Base-by-base conservation (phyloP, 768 basidiomycete species). In the Kwoniella sp. region DNA sequence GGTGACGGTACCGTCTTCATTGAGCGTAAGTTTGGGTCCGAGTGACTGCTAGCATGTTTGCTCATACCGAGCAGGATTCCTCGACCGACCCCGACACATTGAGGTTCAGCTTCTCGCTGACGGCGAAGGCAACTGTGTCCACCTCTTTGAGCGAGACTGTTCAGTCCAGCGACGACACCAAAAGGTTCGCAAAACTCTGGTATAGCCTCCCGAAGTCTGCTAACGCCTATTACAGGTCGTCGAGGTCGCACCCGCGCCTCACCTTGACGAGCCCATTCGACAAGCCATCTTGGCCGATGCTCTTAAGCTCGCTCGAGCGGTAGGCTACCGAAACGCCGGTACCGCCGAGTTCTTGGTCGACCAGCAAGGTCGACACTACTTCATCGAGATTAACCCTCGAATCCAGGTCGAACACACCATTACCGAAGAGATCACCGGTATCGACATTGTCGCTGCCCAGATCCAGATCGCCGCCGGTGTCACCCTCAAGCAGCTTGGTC, bases 331-430 rank as follows among this genome's bases (percentile, higher is more conserved):
- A 60, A 96, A 95, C 75, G 95, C 95, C 45, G 93, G 95, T 60
- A 98, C 95, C 32, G 91, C 89, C 22, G 95, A 99, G 77, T 99
- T 98, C 80, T 79, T 99, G 75, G 91, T 98, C 57, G 95, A 98
- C 76, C 88, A 91, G 72, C 83, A 87, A 80, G 90, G 89, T 65
- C 81, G 91, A 63, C 90, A 95, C 76, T 98, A 98, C 77, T 98
- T 99, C 78, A 98, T 99, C 69, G 95, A 99, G 77, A 96, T 99
- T 66, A 96, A 96, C 76, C 91, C 95, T 26, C 90, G 95, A 78
- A 96, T 99, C 67, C 95, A 99, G 76, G 95, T 99, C 76, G 95
- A 98, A 73, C 95, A 98, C 76, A 98, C 95, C 50, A 96, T 98
- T 73, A 96, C 95, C 56, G 95, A 98, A 87, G 92, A 96, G 73